A percentile compares a stretch with the other conserved stretches of the same genome.
Evolutionary conservation across 768 basidiomycete species (phyloP).

Genomic region (Pulveroboletus sp.): DNA sequence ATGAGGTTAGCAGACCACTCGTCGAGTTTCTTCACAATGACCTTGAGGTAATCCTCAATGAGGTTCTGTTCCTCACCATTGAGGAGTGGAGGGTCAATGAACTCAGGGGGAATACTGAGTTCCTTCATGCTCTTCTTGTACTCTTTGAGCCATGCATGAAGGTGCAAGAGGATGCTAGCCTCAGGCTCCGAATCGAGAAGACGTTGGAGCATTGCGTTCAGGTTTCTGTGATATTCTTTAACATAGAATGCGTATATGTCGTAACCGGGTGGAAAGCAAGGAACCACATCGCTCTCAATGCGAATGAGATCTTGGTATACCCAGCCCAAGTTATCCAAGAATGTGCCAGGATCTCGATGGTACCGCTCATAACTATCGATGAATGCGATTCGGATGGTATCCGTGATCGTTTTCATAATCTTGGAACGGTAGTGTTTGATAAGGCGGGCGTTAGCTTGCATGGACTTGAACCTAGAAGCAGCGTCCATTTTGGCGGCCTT

Average conservation of each 20-base stretch:
- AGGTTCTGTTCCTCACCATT: constrained; percentile 91
- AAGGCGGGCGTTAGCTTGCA: constrained; percentile 87
- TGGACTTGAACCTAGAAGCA: constrained; percentile 87
- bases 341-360: constrained; percentile 60
- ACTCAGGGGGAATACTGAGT: constrained; percentile 73
- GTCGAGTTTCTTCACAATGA: constrained; percentile 92
- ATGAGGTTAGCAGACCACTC: constrained; percentile 96
- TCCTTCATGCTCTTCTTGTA: constrained; percentile 96
- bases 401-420: constrained; percentile 72
- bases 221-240: constrained; percentile 83
- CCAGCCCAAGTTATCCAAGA: constrained; percentile 80
- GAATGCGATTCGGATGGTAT: constrained; percentile 71
- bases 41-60: constrained; percentile 91
- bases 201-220: constrained; percentile 68
- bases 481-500: constrained; percentile 91
- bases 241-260: constrained; percentile 81
- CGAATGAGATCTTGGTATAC: constrained; percentile 92
- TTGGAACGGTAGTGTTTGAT: constrained; percentile 96
- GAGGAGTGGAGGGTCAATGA: constrained; percentile 84
- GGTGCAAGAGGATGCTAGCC: constrained; percentile 78
- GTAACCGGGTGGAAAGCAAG: constrained; percentile 89
- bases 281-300: constrained; percentile 85
- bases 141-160: constrained; percentile 94
- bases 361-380: constrained; percentile 59
- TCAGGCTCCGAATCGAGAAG: constrained; percentile 74